Base-by-base conservation (phyloP, 805 yeast species). In the Saccharomyces eubayanus region DNA sequence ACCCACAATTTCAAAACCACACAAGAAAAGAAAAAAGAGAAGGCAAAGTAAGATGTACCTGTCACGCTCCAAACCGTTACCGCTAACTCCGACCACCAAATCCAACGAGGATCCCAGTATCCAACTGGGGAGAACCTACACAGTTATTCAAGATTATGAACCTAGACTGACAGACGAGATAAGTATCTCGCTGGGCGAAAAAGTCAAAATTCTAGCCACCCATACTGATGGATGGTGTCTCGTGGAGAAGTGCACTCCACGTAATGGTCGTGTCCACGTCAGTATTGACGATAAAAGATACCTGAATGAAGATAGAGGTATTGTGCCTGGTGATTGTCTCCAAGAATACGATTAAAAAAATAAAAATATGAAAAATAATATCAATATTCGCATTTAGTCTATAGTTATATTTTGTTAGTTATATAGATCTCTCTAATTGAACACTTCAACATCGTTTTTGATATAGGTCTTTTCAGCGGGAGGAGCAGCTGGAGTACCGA, bases 181-280 rank as follows among this genome's bases (percentile, higher is more conserved):
- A 10, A 53, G 57, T 12, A 59, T 74, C 5, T 6, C 43, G 1
- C 46, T 48, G 2, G 75, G 74, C 2, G 77, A 73, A 31, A 60
- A 45, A 52, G 69, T 70, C 9, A 64, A 62, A 55, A 59, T 74
- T 1, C 53, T 74, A 6, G 74, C 76, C 1, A 66, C 68, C 16
- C 78, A 74, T 59, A 70, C 75, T 1, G 78, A 74, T 57, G 77
- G 77, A 3, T 74, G 78, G 78, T 74, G 76, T 53, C 57, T 74
- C 11, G 75, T 67, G 2, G 77, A 74, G 51, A 73, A 69, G 50
- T 68, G 72, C 52, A 55, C 59, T 14, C 21, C 20, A 12, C 53
- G 55, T 21, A 27, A 36, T 5, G 46, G 12, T 9, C 5, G 8
- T 11, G 14, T 29, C 6, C 30, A 36, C n/a, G 27, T 46, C 24